Evolutionary conservation across 2,329 filamentous ascomycete genomes (phyloP), one percentile per base, ranked within the genome.

Genomic region (Aspergillus sp.): DNA sequence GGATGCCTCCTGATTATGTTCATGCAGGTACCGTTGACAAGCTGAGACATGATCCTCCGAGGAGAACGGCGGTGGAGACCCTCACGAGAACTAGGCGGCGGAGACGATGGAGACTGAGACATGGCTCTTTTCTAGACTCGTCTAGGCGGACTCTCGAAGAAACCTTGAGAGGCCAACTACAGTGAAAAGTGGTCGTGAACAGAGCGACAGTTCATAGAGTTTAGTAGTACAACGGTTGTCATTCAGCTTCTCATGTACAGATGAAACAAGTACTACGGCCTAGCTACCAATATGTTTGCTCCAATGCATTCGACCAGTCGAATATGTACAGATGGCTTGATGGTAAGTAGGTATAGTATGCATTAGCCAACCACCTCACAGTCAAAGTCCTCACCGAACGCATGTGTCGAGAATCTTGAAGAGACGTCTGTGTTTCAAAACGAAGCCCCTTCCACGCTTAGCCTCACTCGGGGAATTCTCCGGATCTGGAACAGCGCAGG

Each of bases 381-480:
- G 35, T 16, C 35, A n/a, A 38, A 38, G 6, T 19, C 41, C 22
- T 26, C 5, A 38, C n/a, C 16, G 32, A 11, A 11, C 8, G 36
- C 45, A 35, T 30, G 33, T 10, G 14, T 26, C 50, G 36, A 22
- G 32, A 41, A 44, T 16, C 41, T 36, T 30, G 26, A 30, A 11
- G 22, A 22, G 22, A 30, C 3, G 10, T 38, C 36, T 45, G 26
- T 55, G 53, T 57, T 50, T 52, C 56, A 49, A 47, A 45, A 46
- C 47, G 19, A 49, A 41, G 48, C 51, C 35, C 52, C 50, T 50
- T 56, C 53, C 52, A 60, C 56, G 54, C 47, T 50, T 54, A 51
- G 54, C 46, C 51, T 45, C 35, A 47, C 26, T 55, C 60, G 61
- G 61, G 49, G 52, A 43, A 59, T 59, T 64, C 53, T 43, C 61